Conservation (phyloP, 305 asterid species). For the Fraxinus floribunda region DNA sequence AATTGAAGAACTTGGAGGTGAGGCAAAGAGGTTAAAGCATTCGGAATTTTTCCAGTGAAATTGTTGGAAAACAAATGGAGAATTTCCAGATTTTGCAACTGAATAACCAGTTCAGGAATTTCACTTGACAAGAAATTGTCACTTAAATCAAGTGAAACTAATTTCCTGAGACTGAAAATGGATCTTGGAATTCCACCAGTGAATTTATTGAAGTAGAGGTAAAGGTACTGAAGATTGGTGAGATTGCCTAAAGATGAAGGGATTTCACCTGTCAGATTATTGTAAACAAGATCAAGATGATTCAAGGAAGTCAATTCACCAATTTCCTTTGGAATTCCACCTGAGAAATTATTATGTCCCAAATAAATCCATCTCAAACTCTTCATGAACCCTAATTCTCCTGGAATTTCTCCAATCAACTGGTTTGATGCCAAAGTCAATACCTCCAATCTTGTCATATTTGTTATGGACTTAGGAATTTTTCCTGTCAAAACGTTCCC, state of each 20-base stretch:
- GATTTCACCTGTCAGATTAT: conserved; percentile 76
- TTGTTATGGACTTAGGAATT: conserved; percentile 53
- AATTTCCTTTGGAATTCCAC: conserved; percentile 59
- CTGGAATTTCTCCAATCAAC: conserved; percentile 56
- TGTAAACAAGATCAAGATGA: conserved; percentile 80
- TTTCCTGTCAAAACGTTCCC: conserved; percentile 63
- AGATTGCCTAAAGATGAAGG: conserved; percentile 80
- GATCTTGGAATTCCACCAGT: conserved; percentile 58
- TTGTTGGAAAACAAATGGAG: conserved; percentile 74
- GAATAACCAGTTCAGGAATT: conserved; percentile 44
- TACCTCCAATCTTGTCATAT: conserved; percentile 51
- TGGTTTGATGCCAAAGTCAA: conserved; percentile 84
- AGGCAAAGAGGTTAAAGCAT: conserved; percentile 53
- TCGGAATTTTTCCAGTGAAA: conserved; percentile 68
- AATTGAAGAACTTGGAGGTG: conserved; percentile 72
- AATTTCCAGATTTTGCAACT: conserved; percentile 51
- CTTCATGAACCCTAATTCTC: conserved; percentile 49
- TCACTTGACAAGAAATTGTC: conserved; percentile 66
- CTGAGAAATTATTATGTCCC: conserved; percentile 82
- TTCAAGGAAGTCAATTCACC: conserved; percentile 44
- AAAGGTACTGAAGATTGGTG: conserved; percentile 58
- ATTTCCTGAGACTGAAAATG: conserved; percentile 46
- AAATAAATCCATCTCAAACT: conserved; percentile 58
- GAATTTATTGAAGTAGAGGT: conserved; percentile 67
- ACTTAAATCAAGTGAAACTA: conserved; percentile 76